Conservation (phyloP, 208 protist genomes). For the Novymonas esmeraldas region DNA sequence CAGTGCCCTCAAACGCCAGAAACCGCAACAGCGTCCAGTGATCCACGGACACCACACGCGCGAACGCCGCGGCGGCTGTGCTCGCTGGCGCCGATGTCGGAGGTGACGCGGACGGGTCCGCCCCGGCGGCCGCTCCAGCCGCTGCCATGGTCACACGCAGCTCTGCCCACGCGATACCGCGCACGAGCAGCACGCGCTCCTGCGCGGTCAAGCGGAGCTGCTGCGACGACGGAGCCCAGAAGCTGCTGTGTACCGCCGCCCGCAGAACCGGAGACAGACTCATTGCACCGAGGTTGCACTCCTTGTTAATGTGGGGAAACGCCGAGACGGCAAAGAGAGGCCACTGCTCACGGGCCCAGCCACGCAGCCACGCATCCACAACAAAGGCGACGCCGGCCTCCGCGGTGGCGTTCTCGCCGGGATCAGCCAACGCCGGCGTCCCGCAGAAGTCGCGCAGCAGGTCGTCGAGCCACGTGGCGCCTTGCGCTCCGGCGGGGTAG, state of each 20-base stretch:
- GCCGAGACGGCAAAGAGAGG: conserved; percentile 13
- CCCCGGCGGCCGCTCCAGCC: too few species aligned
- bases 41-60: conserved; percentile 50
- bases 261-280: conserved; percentile 24
- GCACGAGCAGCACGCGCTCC: conserved; percentile 34
- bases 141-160: conserved; percentile 42
- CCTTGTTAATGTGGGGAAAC: conserved; percentile 16
- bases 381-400: background rate
- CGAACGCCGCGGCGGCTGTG: conserved; percentile 35
- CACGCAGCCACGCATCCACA: conserved; percentile 29
- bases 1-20: conserved; percentile 58
- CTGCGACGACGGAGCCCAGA: conserved; percentile 4
- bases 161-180: conserved; percentile 76
- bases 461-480: conserved; percentile 56
- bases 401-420: background rate
- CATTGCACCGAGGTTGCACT: conserved; percentile 22
- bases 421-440: conserved; percentile 9
- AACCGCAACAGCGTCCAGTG: conserved; percentile 55
- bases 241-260: conserved; percentile 20
- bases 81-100: conserved; percentile 16
- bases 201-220: background rate
- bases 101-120: background rate
- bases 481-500: conserved; percentile 31
- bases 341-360: conserved; percentile 26
- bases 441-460: conserved; percentile 38